Percentiles rank a stretch among this genome's conserved stretches.
phyloP scores from a whole-genome alignment of 2,329 filamentous ascomycete species.

The Neospermospora avenae region DNA sequence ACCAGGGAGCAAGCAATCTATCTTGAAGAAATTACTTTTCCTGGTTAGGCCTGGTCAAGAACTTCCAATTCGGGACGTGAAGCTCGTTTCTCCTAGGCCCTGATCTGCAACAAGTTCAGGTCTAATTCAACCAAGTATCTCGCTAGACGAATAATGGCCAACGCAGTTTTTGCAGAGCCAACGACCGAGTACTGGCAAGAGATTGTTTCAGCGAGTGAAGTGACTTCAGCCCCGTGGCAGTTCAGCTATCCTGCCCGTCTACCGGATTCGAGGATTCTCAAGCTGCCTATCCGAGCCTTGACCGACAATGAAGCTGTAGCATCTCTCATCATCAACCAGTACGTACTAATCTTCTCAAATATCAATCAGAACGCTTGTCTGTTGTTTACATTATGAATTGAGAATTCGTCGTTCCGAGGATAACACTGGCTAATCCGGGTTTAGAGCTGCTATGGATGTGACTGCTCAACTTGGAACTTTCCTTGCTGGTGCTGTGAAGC shows the following conservation, averaged over 20 bases:
- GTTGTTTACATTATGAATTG: not conserved
- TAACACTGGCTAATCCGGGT: not conserved
- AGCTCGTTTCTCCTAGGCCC: too few species aligned
- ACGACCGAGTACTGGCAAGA: conserved; percentile 32
- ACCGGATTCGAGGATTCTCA: conserved; percentile 24
- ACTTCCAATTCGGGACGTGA: too few species aligned
- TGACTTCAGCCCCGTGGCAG: conserved; percentile 19
- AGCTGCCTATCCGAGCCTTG: conserved; percentile 26
- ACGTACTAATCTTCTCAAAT: not conserved
- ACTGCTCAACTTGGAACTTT: conserved; percentile 17
- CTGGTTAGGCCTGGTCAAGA: too few species aligned
- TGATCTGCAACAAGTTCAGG: not conserved
- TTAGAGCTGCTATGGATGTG: conserved; percentile 24
- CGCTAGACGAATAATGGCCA: not conserved
- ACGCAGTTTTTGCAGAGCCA: conserved; percentile 25
- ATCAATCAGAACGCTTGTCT: not conserved
- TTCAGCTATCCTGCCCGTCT: conserved; percentile 25
- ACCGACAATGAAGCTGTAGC: conserved; percentile 27
- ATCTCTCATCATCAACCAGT: conserved; percentile 29
- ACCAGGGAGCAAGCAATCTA: too few species aligned
- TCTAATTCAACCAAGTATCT: not conserved
- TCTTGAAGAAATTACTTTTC: too few species aligned
- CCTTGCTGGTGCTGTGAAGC: conserved; percentile 16
- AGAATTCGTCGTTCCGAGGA: not conserved
- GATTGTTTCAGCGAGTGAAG: conserved; percentile 11